Conservation (phyloP, 164 flowering plant genomes). For the Aristolochia fimbriata region DNA sequence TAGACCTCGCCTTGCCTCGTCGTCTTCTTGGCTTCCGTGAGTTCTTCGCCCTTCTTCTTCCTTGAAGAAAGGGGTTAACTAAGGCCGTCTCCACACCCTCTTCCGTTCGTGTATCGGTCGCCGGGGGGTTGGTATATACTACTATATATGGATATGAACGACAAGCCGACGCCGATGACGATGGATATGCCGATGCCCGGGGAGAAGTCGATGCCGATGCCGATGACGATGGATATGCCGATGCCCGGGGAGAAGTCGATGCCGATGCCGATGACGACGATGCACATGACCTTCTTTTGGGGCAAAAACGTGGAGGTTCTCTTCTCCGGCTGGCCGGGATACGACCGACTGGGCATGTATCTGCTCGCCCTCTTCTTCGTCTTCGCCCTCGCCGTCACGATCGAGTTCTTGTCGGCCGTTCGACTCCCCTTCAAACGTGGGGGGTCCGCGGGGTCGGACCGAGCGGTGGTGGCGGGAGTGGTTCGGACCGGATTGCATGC, state of each 20-base stretch:
- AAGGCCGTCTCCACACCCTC: too few relatives aligned
- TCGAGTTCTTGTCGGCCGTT: constrained; percentile 27
- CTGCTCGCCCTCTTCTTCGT: constrained; percentile 24
- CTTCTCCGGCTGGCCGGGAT: constrained; percentile 37
- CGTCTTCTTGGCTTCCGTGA: too few relatives aligned
- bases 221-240: neutral
- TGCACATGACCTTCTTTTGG: constrained; percentile 46
- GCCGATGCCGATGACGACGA: constrained; percentile 6
- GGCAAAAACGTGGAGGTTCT: constrained; percentile 27
- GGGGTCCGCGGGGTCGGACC: constrained; percentile 3
- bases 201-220: too few relatives aligned
- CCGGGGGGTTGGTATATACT: too few relatives aligned
- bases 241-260: constrained; percentile 2
- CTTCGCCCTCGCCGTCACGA: constrained; percentile 16
- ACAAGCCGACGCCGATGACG: too few relatives aligned
- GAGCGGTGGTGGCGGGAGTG: constrained; percentile 7
- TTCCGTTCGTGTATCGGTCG: too few relatives aligned
- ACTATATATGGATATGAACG: too few relatives aligned
- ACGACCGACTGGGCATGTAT: constrained; percentile 26
- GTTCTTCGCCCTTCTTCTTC: too few relatives aligned
- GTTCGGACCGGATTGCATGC: constrained; percentile 16
- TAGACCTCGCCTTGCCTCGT: too few relatives aligned
- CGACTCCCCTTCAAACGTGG: too few relatives aligned
- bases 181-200: too few relatives aligned
- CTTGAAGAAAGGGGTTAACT: too few relatives aligned